phyloP scores from a whole-genome alignment of 83 land plant species.

The Larix sibirica region DNA sequence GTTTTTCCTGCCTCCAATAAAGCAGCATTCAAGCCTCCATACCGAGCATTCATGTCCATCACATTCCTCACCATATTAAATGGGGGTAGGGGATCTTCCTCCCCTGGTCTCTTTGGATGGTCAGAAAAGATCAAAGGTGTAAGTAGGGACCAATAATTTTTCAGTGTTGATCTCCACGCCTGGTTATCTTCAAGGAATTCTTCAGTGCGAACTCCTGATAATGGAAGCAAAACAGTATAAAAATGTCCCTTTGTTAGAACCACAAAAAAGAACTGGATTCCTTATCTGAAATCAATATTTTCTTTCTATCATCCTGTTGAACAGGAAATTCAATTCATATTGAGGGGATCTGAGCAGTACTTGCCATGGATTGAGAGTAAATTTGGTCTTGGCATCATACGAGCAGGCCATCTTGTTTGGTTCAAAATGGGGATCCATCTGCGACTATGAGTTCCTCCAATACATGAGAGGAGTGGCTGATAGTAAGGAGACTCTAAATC shows the following conservation, averaged over 20 bases:
- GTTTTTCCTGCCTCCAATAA: slow-evolving; percentile 69
- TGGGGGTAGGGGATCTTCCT: slow-evolving; percentile 91
- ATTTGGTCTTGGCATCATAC: slow-evolving; percentile 35
- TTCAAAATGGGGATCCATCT: slow-evolving; percentile 71
- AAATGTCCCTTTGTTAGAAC: not conserved
- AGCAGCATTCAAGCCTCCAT: slow-evolving; percentile 93
- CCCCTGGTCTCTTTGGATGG: slow-evolving; percentile 96
- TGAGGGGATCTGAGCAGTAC: slow-evolving; percentile 1
- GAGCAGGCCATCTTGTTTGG: slow-evolving; percentile 55
- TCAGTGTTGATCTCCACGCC: slow-evolving; percentile 47
- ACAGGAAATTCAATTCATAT: not conserved
- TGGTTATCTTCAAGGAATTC: slow-evolving; percentile 65
- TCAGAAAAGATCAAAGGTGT: slow-evolving; percentile 95
- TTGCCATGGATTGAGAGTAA: slow-evolving; percentile 62
- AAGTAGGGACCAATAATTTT: slow-evolving; percentile 88
- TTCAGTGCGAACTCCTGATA: slow-evolving; percentile 59
- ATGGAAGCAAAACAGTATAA: not conserved
- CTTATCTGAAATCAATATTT: no score
- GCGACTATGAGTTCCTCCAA: slow-evolving; percentile 57
- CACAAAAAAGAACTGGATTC: not conserved
- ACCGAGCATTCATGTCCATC: slow-evolving; percentile 94
- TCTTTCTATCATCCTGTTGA: not conserved
- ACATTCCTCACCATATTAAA: slow-evolving; percentile 88
- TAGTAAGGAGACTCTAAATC: slow-evolving; percentile 72
- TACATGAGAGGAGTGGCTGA: slow-evolving; percentile 55